phyloP scores from a whole-genome alignment of 306 rosid genomes.

The Citrullus mucosospermus region DNA sequence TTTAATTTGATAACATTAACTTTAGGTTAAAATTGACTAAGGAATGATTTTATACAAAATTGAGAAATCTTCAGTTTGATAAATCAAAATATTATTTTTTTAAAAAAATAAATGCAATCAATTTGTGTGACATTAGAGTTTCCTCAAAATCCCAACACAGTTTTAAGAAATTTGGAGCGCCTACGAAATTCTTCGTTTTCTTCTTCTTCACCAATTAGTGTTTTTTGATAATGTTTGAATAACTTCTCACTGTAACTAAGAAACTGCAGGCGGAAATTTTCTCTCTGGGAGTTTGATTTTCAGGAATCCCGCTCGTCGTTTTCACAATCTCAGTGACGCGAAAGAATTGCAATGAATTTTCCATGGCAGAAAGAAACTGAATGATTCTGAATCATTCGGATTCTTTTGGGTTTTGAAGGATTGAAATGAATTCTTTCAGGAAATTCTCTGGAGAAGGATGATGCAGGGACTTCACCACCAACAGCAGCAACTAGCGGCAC shows the following conservation, averaged over 20 bases:
- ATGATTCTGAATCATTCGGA: not conserved
- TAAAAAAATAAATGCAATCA: no score
- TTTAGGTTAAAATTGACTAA: no score
- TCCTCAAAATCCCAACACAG: not conserved
- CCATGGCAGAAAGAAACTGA: not conserved
- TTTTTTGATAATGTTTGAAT: not conserved
- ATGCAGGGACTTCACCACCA: slow-evolving; percentile 87
- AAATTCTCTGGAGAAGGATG: slow-evolving; percentile 5
- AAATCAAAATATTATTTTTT: no score
- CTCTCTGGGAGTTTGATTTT: not conserved
- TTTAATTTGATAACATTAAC: no score
- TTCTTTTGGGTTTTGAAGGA: not conserved
- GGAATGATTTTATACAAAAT: no score
- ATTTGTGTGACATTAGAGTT: not conserved
- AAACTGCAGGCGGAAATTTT: not conserved
- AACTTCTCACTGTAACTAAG: not conserved
- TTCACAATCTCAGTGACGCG: not conserved
- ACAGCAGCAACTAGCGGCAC: slow-evolving; percentile 76
- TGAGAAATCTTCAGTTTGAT: not conserved
- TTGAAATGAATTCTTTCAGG: not conserved
- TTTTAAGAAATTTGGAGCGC: not conserved
- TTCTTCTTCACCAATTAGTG: not conserved
- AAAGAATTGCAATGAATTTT: not conserved
- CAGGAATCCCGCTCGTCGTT: not conserved
- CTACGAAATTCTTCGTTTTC: not conserved